Percentiles rank a stretch among this genome's conserved stretches.
These are phyloP conservation scores for Microdochium paspali DNA, from an alignment of 2,329 filamentous ascomycete species.

Conservation along the genomic window DNA sequence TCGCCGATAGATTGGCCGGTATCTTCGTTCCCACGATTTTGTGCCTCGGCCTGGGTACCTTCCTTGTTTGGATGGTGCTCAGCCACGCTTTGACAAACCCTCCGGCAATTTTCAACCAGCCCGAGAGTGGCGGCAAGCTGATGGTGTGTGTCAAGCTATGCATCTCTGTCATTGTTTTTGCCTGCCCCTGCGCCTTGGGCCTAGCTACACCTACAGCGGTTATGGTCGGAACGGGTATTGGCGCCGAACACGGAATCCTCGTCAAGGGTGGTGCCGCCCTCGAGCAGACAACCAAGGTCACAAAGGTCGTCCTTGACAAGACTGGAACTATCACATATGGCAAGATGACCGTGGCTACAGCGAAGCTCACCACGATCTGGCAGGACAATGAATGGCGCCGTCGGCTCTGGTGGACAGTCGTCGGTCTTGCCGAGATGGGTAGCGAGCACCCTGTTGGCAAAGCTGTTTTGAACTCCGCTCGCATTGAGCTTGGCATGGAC, in stretches of 20 bases:
- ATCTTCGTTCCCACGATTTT: constrained; percentile 92
- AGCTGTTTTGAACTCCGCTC: constrained; percentile 70
- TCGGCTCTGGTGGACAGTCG: constrained; percentile 87
- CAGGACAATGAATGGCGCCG: constrained; percentile 55
- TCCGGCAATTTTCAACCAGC: constrained; percentile 77
- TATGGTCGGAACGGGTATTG: constrained; percentile 97
- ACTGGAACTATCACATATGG: constrained; percentile 91
- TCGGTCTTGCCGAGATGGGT: constrained; percentile 90
- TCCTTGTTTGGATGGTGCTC: constrained; percentile 87
- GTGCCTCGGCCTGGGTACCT: constrained; percentile 73
- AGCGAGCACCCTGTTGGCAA: constrained; percentile 95
- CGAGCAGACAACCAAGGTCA: constrained; percentile 83
- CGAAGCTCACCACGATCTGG: constrained; percentile 61
- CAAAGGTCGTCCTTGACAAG: constrained; percentile 88
- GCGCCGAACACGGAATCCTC: constrained; percentile 92
- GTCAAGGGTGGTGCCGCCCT: constrained; percentile 92
- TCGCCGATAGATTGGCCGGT: constrained; percentile 84
- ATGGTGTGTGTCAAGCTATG: constrained; percentile 98
- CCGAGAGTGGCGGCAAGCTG: constrained; percentile 76
- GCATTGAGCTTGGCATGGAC: constrained; percentile 63
- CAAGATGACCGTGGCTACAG: constrained; percentile 83
- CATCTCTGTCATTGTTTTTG: constrained; percentile 97
- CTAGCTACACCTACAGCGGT: constrained; percentile 93
- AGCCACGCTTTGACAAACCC: constrained; percentile 77
- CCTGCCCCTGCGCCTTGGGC: constrained; percentile 93